Conservation (phyloP, 768 basidiomycete species). For the Neoboletus magnificus region DNA sequence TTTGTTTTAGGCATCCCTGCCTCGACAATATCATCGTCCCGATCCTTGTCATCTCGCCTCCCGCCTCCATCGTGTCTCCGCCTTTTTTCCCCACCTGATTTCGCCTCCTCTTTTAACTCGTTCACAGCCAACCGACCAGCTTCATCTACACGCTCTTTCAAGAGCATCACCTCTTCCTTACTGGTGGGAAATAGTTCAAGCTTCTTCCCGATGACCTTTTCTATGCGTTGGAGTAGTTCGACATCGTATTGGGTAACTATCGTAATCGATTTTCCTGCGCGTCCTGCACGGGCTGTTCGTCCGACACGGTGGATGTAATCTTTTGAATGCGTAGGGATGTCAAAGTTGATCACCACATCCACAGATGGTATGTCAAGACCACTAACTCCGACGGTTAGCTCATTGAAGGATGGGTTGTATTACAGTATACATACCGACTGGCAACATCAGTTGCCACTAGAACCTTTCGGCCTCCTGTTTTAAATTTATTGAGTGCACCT, state of each 20-base stretch:
- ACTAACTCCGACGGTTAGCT: slow-evolving; percentile 35
- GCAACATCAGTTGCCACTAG: slow-evolving; percentile 97
- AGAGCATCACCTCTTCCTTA: slow-evolving; percentile 81
- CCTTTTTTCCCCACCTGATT: slow-evolving; percentile 48
- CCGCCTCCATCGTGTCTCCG: slow-evolving; percentile 46
- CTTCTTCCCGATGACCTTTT: slow-evolving; percentile 87
- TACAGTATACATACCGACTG: slow-evolving; percentile 57
- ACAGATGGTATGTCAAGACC: slow-evolving; percentile 96
- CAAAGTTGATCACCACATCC: slow-evolving; percentile 96
- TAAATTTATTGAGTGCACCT: slow-evolving; percentile 93
- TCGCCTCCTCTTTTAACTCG: slow-evolving; percentile 77
- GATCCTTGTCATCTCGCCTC: slow-evolving; percentile 72
- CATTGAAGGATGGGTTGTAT: background rate
- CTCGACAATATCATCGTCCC: slow-evolving; percentile 91
- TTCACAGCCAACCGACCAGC: slow-evolving; percentile 73
- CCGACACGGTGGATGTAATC: slow-evolving; percentile 99
- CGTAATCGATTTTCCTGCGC: slow-evolving; percentile 95
- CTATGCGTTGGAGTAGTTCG: slow-evolving; percentile 92
- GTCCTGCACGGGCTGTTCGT: slow-evolving; percentile 95
- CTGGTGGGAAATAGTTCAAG: slow-evolving; percentile 87
- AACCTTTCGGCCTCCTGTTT: slow-evolving; percentile 86
- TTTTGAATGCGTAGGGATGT: slow-evolving; percentile 96
- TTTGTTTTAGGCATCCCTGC: slow-evolving; percentile 77
- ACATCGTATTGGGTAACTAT: slow-evolving; percentile 98
- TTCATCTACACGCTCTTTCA: slow-evolving; percentile 87